Conservation (phyloP, 2,329 filamentous ascomycete species). For the Coniochaeta hoffmannii region DNA sequence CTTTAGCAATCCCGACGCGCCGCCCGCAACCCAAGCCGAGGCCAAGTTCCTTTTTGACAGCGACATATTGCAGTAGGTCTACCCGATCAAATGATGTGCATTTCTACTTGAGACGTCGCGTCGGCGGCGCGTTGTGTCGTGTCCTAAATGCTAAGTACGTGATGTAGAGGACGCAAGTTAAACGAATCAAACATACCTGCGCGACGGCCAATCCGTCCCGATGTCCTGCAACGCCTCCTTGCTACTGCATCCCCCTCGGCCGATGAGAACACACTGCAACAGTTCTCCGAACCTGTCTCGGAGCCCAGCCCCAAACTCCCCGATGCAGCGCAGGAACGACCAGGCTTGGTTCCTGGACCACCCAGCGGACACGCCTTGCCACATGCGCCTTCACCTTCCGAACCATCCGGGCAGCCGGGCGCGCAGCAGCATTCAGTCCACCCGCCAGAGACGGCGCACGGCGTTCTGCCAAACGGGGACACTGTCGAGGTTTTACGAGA, state of each 20-base stretch:
- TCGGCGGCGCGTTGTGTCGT: conserved; percentile 10
- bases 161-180: conserved; percentile 36
- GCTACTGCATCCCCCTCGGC: conserved; percentile 18
- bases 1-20: conserved; percentile 50
- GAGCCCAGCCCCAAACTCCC: conserved; percentile 10
- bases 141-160: conserved; percentile 14
- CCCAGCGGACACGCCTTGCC: neutral
- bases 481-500: neutral
- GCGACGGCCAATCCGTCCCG: conserved; percentile 36
- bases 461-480: neutral
- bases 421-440: neutral
- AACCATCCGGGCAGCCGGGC: neutral
- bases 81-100: conserved; percentile 10
- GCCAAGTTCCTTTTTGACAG: conserved; percentile 47
- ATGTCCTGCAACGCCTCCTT: conserved; percentile 31
- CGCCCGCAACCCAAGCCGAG: conserved; percentile 42
- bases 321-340: conserved; percentile 3
- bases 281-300: conserved; percentile 1
- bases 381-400: neutral
- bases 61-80: conserved; percentile 53
- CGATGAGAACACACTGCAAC: conserved; percentile 3
- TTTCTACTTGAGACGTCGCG: conserved; percentile 10
- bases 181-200: conserved; percentile 46
- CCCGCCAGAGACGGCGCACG: neutral
- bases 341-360: neutral